A percentile compares a stretch with the other conserved stretches of the same genome.
Evolutionary conservation across 2,329 filamentous ascomycete species (phyloP).

Genomic region (Fusarium camptoceras): DNA sequence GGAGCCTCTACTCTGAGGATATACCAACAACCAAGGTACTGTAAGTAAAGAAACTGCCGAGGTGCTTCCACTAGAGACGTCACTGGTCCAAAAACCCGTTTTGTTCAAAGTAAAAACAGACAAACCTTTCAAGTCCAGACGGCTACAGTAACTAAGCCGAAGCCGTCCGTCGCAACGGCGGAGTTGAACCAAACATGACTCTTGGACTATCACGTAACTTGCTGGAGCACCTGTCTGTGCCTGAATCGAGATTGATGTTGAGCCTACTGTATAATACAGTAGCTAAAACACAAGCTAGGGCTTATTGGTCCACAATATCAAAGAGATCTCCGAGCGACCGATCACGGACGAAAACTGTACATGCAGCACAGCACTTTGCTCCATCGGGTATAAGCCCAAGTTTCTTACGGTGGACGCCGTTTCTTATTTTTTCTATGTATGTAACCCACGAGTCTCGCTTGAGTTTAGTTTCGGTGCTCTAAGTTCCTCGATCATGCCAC

Average conservation of each 20-base stretch:
- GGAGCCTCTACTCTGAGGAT: background rate
- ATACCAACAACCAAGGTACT: background rate
- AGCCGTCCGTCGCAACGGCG: conserved; percentile 11
- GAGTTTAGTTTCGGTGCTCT: background rate
- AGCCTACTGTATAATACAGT: background rate
- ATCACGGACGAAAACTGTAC: background rate
- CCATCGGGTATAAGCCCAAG: background rate
- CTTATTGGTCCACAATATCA: background rate
- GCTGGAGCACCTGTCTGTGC: background rate
- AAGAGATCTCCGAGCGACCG: background rate
- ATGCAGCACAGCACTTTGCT: background rate
- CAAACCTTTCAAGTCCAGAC: background rate
- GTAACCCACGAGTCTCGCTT: background rate
- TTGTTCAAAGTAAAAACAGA: background rate
- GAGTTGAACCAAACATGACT: background rate
- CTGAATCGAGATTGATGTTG: background rate
- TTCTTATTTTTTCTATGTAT: background rate
- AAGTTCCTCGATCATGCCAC: conserved; percentile 12
- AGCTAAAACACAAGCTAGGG: background rate
- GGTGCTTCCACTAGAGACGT: background rate
- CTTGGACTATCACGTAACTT: background rate
- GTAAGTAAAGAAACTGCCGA: conserved; percentile 6
- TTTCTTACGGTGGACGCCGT: background rate
- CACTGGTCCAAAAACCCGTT: conserved; percentile 12
- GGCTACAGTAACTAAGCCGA: background rate